phyloP scores from a whole-genome alignment of 1,139 yeast species.

The Pichia sp. region DNA sequence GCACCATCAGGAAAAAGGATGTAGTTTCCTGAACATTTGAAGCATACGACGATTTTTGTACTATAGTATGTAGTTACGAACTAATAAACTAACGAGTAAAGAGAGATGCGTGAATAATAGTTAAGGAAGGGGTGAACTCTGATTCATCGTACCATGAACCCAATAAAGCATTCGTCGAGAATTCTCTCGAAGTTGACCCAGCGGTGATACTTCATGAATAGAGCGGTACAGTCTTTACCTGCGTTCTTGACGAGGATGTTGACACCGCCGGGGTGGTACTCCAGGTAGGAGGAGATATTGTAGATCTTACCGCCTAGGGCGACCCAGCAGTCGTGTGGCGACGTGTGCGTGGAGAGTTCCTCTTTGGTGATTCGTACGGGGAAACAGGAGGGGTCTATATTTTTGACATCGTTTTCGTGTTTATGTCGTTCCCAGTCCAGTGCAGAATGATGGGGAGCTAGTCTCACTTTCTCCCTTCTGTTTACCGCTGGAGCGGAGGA shows the following conservation, averaged over 20 bases:
- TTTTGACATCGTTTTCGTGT: constrained; percentile 33
- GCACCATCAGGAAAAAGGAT: not conserved
- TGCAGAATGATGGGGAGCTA: constrained; percentile 80
- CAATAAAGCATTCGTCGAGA: constrained; percentile 73
- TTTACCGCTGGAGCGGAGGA: not conserved
- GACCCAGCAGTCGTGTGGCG: constrained; percentile 77
- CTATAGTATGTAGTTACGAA: not conserved
- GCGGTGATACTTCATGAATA: constrained; percentile 76
- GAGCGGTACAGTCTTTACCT: constrained; percentile 77
- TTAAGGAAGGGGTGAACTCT: not conserved
- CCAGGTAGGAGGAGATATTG: constrained; percentile 74
- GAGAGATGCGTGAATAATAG: not conserved
- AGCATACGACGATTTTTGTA: not conserved
- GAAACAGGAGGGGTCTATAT: constrained; percentile 32
- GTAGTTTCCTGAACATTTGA: not conserved
- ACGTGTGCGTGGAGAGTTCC: constrained; percentile 58
- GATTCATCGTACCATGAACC: constrained; percentile 37
- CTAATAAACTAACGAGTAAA: not conserved
- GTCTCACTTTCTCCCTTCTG: constrained; percentile 49
- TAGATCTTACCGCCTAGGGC: constrained; percentile 76
- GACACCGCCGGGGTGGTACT: constrained; percentile 92
- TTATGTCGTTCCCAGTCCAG: constrained; percentile 77
- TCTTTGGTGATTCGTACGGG: constrained; percentile 54
- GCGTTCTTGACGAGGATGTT: constrained; percentile 75
- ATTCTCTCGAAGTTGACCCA: constrained; percentile 89